Conservation (phyloP, 176 grass and related monocot species). For the Eragrostis nindensis region DNA sequence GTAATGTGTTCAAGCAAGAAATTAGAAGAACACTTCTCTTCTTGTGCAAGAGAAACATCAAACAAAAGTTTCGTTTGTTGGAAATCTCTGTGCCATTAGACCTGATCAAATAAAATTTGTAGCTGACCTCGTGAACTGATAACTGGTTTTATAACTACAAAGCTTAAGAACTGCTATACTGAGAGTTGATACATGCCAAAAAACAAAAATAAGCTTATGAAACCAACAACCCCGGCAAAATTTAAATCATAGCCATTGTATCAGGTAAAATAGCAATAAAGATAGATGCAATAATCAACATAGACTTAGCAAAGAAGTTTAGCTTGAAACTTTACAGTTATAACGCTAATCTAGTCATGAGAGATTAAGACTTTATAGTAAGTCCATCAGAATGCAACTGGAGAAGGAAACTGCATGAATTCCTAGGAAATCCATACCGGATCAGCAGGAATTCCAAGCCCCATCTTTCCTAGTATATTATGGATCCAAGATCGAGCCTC, state of each 20-base stretch:
- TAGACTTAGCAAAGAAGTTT: background rate
- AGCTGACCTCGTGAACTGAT: background rate
- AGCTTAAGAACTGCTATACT: background rate
- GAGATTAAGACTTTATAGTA: constrained; percentile 2
- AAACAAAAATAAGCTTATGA: constrained; percentile 29
- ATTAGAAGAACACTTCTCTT: constrained; percentile 17
- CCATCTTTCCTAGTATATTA: constrained; percentile 6
- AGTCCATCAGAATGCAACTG: constrained; percentile 6
- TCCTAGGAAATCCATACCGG: constrained; percentile 13
- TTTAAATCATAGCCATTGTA: background rate
- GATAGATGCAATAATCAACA: constrained; percentile 15
- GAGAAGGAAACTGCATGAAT: constrained; percentile 2
- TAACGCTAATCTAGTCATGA: background rate
- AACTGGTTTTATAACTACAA: background rate
- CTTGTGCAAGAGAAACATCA: background rate
- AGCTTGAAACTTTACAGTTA: constrained; percentile 3
- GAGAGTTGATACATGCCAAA: background rate
- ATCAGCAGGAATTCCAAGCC: constrained; percentile 16
- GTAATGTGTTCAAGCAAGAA: background rate
- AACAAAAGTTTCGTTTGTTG: background rate
- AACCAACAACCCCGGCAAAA: background rate
- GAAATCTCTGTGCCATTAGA: background rate
- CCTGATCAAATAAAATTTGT: background rate
- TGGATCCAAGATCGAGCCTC: background rate
- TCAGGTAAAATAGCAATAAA: background rate